Percentiles rank a stretch among this genome's conserved stretches.
Evolutionary conservation across 2,329 filamentous ascomycete species (phyloP).

Genomic region (Epichloe amarillans): DNA sequence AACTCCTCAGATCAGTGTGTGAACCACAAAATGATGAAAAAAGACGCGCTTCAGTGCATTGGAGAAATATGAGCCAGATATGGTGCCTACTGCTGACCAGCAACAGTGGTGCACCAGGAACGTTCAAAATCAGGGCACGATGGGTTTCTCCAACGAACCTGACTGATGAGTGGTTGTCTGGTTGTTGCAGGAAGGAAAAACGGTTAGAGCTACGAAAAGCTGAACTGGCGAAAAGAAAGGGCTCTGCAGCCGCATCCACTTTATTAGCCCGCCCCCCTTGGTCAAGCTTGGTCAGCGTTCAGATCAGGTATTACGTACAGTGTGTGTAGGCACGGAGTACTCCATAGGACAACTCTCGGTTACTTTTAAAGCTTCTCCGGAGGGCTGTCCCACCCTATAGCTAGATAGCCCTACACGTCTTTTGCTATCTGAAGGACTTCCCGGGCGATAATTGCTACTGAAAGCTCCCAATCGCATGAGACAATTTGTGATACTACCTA

Average conservation of each 20-base stretch:
- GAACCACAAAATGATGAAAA: neutral
- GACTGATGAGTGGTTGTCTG: neutral
- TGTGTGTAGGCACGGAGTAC: no score
- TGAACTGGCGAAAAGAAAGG: neutral
- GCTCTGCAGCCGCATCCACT: neutral
- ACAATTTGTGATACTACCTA: no score
- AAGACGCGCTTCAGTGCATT: conserved; percentile 1
- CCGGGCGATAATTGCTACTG: no score
- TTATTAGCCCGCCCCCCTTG: neutral
- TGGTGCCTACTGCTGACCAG: neutral
- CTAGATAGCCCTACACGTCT: no score
- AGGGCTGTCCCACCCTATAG: no score
- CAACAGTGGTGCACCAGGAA: neutral
- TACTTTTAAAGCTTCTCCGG: no score
- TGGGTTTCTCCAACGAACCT: neutral
- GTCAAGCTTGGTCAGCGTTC: no score
- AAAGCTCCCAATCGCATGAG: no score
- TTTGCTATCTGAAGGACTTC: no score
- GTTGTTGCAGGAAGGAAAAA: neutral
- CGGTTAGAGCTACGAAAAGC: neutral
- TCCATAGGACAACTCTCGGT: no score
- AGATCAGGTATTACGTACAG: no score
- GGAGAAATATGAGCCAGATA: neutral
- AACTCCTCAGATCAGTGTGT: neutral
- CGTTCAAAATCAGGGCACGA: neutral